These are phyloP conservation scores for Cubamyces sp. DNA, from an alignment of 768 basidiomycete genomes.

Conservation along the genomic window DNA sequence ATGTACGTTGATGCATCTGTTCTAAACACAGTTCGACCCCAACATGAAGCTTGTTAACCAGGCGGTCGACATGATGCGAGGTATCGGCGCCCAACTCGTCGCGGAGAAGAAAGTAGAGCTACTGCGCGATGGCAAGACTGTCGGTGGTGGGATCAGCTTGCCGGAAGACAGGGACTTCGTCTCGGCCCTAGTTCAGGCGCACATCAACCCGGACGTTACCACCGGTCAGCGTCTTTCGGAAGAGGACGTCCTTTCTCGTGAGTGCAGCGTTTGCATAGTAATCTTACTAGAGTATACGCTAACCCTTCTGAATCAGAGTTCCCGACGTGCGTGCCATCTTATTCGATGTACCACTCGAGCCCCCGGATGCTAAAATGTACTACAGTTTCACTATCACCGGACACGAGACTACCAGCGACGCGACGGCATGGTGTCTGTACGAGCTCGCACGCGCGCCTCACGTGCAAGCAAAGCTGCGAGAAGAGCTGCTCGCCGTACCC, in stretches of 20 bases:
- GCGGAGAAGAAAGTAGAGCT: conserved; percentile 41
- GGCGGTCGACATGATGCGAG: conserved; percentile 29
- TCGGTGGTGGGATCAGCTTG: not conserved
- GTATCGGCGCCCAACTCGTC: conserved; percentile 36
- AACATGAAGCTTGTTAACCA: not conserved
- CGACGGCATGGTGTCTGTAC: conserved; percentile 42
- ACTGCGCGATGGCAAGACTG: conserved; percentile 41
- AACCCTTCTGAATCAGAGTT: conserved; percentile 20
- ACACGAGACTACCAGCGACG: conserved; percentile 46
- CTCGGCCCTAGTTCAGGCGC: conserved; percentile 59
- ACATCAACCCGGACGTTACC: conserved; percentile 62
- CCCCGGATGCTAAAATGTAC: conserved; percentile 34
- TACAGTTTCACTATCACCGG: conserved; percentile 43
- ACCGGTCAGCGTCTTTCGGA: conserved; percentile 60
- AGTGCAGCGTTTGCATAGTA: conserved; percentile 25
- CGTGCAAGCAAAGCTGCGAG: conserved; percentile 43
- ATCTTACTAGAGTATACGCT: too few species aligned
- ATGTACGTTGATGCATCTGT: too few species aligned
- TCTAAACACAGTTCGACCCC: too few species aligned
- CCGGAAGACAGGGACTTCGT: conserved; percentile 15
- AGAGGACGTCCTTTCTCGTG: conserved; percentile 61
- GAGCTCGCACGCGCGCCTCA: conserved; percentile 43
- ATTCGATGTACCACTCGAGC: too few species aligned
- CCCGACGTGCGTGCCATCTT: conserved; percentile 20
- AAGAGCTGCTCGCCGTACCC: conserved; percentile 45